Percentiles rank a stretch among this genome's conserved stretches.
phyloP scores from a whole-genome alignment of 495 filamentous ascomycete species.

The Physcia stellaris region DNA sequence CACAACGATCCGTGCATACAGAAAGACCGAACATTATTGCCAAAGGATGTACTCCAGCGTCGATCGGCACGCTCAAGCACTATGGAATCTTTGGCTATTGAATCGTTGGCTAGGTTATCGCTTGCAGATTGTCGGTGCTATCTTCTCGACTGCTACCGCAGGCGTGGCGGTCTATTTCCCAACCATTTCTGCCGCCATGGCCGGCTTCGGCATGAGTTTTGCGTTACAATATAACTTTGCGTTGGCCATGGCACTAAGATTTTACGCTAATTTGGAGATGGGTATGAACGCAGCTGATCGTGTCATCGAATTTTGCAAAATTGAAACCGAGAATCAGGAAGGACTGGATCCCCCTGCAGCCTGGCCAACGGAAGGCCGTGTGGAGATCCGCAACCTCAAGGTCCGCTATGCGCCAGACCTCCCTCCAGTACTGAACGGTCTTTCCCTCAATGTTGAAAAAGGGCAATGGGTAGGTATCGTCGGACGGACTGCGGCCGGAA shows the following conservation, averaged over 20 bases:
- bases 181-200: constrained; percentile 41
- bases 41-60: constrained; percentile 51
- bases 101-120: constrained; percentile 63
- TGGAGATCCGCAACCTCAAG: constrained; percentile 16
- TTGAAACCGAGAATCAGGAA: background rate
- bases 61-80: constrained; percentile 47
- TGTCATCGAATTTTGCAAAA: background rate
- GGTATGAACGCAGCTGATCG: constrained; percentile 59
- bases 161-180: constrained; percentile 25
- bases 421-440: constrained; percentile 10
- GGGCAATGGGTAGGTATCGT: constrained; percentile 22
- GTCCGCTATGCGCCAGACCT: constrained; percentile 14
- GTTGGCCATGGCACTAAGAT: constrained; percentile 46
- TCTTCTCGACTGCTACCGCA: constrained; percentile 40
- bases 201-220: constrained; percentile 52
- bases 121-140: constrained; percentile 44
- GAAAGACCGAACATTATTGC: constrained; percentile 47
- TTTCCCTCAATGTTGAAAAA: constrained; percentile 14
- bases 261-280: constrained; percentile 50
- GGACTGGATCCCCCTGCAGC: constrained; percentile 2
- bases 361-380: constrained; percentile 20
- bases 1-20: constrained; percentile 62
- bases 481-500: constrained; percentile 25
- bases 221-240: constrained; percentile 36
- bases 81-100: constrained; percentile 57